phyloP scores from a whole-genome alignment of 1,139 yeast species.

The Diutina neorugosa region DNA sequence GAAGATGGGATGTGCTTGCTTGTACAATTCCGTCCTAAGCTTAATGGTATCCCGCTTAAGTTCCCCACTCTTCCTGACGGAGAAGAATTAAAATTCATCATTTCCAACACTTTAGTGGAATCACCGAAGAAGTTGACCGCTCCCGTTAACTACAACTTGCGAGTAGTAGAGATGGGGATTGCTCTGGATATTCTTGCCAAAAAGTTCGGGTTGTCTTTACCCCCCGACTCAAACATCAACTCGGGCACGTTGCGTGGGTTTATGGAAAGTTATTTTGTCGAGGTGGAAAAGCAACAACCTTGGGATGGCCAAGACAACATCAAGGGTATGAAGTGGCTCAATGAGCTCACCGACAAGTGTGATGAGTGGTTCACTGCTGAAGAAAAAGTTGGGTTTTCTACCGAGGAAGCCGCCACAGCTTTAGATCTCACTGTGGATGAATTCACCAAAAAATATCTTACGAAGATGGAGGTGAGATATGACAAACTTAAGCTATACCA shows the following conservation, averaged over 20 bases:
- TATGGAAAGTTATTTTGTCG: constrained; percentile 37
- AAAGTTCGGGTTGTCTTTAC: constrained; percentile 29
- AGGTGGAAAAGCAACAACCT: constrained; percentile 17
- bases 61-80: constrained; percentile 33
- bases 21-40: constrained; percentile 50
- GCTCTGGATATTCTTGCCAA: constrained; percentile 49
- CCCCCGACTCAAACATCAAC: constrained; percentile 41
- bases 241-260: constrained; percentile 61
- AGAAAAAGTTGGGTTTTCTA: constrained; percentile 36
- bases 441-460: constrained; percentile 33
- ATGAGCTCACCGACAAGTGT: constrained; percentile 27
- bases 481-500: constrained; percentile 42
- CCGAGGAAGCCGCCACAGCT: constrained; percentile 34
- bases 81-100: constrained; percentile 38
- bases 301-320: constrained; percentile 40
- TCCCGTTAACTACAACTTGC: constrained; percentile 53
- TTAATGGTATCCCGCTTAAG: constrained; percentile 43
- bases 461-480: constrained; percentile 46
- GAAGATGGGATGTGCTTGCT: constrained; percentile 45
- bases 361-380: constrained; percentile 21
- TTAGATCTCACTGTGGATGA: constrained; percentile 32
- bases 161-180: constrained; percentile 59
- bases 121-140: constrained; percentile 63
- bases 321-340: constrained; percentile 30
- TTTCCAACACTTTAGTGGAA: constrained; percentile 51